These are phyloP conservation scores for Exophiala spinifera DNA, from an alignment of 2,329 filamentous ascomycete species.

Conservation along the genomic window DNA sequence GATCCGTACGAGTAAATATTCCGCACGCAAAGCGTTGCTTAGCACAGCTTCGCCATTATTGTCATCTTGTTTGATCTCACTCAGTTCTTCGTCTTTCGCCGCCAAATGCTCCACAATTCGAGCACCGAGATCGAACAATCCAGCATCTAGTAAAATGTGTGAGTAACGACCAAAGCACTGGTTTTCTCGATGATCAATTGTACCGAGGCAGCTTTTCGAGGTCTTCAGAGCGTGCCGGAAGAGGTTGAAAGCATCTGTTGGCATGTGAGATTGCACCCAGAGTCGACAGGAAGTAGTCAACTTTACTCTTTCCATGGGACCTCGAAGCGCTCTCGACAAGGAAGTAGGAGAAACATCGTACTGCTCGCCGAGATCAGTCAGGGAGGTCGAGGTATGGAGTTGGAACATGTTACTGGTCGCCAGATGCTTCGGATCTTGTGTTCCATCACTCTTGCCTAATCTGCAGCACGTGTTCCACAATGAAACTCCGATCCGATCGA, in stretches of 20 bases:
- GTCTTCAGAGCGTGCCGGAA: slow-evolving; percentile 67
- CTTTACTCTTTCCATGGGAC: slow-evolving; percentile 11
- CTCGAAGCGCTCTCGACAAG: slow-evolving; percentile 59
- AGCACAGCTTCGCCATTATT: background rate
- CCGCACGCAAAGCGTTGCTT: slow-evolving; percentile 30
- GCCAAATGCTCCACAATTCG: slow-evolving; percentile 64
- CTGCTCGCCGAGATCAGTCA: slow-evolving; percentile 25
- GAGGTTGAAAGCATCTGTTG: slow-evolving; percentile 52
- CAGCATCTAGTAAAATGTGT: slow-evolving; percentile 1
- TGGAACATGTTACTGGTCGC: slow-evolving; percentile 5
- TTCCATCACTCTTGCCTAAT: slow-evolving; percentile 4
- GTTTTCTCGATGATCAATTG: background rate
- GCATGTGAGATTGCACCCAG: slow-evolving; percentile 10
- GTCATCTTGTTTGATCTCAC: background rate
- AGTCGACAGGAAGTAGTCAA: background rate
- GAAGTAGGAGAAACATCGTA: slow-evolving; percentile 62
- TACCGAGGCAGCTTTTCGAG: slow-evolving; percentile 56
- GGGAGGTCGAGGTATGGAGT: no score
- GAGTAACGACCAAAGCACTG: slow-evolving; percentile 2
- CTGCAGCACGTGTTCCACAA: slow-evolving; percentile 40
- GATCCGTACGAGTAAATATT: slow-evolving; percentile 66
- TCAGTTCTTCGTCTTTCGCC: slow-evolving; percentile 22
- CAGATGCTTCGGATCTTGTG: background rate
- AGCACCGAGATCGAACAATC: slow-evolving; percentile 56
- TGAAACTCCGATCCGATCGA: slow-evolving; percentile 35